A percentile compares a stretch with the other conserved stretches of the same genome.
Evolutionary conservation across 805 yeast species (phyloP).

Genomic region (Metschnikowia gruessii): DNA sequence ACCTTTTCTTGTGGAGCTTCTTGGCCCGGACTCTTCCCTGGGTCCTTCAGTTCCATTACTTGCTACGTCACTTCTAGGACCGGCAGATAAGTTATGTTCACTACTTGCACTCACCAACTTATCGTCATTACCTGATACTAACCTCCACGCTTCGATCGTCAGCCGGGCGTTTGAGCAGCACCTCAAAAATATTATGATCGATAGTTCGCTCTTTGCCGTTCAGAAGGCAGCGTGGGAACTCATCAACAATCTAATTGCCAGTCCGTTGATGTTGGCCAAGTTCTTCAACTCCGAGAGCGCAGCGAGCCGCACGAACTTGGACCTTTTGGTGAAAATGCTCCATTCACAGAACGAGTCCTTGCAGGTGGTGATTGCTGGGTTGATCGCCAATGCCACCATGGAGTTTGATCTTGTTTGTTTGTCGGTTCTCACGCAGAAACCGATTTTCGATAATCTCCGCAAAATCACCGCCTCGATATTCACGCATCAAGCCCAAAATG

Average conservation of each 20-base stretch:
- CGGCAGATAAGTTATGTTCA: conserved; percentile 50
- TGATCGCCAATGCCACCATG: conserved; percentile 40
- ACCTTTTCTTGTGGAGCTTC: conserved; percentile 48
- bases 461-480: conserved; percentile 24
- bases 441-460: conserved; percentile 19
- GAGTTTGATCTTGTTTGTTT: conserved; percentile 36
- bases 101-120: conserved; percentile 67
- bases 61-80: conserved; percentile 19
- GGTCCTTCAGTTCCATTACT: background rate
- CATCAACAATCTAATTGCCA: conserved; percentile 53
- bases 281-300: conserved; percentile 53
- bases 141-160: conserved; percentile 36
- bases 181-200: conserved; percentile 41
- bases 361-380: conserved; percentile 31
- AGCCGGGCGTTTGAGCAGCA: conserved; percentile 48
- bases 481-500: conserved; percentile 22
- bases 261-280: conserved; percentile 44
- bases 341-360: conserved; percentile 31
- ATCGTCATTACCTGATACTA: conserved; percentile 44
- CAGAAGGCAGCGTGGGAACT: conserved; percentile 65
- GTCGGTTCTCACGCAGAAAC: conserved; percentile 21
- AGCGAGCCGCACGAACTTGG: conserved; percentile 35
- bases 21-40: conserved; percentile 29
- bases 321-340: conserved; percentile 31
- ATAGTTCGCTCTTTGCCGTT: conserved; percentile 38